A percentile compares a stretch with the other conserved stretches of the same genome.
phyloP scores from a whole-genome alignment of 148 eudicot genomes.

The Silene latifolia region DNA sequence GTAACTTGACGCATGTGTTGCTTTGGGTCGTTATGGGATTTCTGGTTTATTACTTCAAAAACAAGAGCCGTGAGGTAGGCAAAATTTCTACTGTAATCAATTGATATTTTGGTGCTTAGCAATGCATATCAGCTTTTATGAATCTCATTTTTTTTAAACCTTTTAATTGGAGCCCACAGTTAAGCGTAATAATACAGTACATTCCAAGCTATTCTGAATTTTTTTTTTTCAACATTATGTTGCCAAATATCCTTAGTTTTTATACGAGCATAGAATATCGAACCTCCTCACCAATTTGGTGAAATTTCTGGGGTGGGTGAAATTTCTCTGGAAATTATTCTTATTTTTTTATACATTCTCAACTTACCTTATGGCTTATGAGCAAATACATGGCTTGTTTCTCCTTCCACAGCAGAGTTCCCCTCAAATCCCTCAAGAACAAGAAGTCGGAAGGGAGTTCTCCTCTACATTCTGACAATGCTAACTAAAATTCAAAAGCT shows the following conservation, averaged over 20 bases:
- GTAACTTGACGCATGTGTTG: conserved; percentile 73
- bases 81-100: neutral
- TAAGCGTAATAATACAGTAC: neutral
- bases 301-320: too few relatives aligned
- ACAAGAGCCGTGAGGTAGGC: conserved; percentile 74
- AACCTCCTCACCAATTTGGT: too few relatives aligned
- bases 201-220: neutral
- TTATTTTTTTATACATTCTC: too few relatives aligned
- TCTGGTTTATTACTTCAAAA: conserved; percentile 69
- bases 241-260: neutral
- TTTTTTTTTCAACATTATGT: neutral
- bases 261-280: conserved; percentile 10
- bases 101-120: too few relatives aligned
- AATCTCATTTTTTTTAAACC: too few relatives aligned
- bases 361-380: conserved; percentile 96
- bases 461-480: conserved; percentile 35
- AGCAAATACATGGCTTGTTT: conserved; percentile 99
- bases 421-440: conserved; percentile 84
- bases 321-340: too few relatives aligned
- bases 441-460: conserved; percentile 57
- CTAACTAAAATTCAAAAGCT: conserved; percentile 33
- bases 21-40: conserved; percentile 81
- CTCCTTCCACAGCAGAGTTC: conserved; percentile 78
- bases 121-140: too few relatives aligned
- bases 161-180: too few relatives aligned